Evolutionary conservation across 306 rosid genomes (phyloP).

Genomic region (Dalbergia oliveri): DNA sequence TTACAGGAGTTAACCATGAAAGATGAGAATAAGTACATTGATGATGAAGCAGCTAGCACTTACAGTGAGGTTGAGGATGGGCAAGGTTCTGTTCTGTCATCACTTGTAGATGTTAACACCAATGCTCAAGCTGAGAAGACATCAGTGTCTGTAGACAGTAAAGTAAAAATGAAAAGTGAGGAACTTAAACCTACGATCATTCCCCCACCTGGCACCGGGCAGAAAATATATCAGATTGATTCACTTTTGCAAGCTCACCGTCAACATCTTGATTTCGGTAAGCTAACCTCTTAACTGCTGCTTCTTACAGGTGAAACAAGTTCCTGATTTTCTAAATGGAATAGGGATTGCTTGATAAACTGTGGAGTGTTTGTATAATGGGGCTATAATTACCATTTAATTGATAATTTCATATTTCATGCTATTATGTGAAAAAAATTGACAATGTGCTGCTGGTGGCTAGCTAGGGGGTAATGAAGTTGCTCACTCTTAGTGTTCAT

Average conservation of each 20-base stretch:
- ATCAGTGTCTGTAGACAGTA: slow-evolving; percentile 48
- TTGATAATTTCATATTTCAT: slow-evolving; percentile 31
- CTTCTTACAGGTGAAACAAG: slow-evolving; percentile 28
- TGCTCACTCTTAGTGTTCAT: background rate
- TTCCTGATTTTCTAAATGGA: slow-evolving; percentile 35
- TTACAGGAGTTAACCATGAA: slow-evolving; percentile 60
- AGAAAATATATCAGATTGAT: slow-evolving; percentile 86
- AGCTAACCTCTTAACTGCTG: slow-evolving; percentile 42
- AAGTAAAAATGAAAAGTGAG: slow-evolving; percentile 40
- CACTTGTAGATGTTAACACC: slow-evolving; percentile 51
- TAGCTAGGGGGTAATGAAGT: slow-evolving; percentile 14
- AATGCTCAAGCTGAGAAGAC: slow-evolving; percentile 53
- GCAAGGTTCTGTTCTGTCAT: slow-evolving; percentile 50
- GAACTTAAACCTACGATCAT: slow-evolving; percentile 56
- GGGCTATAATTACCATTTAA: slow-evolving; percentile 1
- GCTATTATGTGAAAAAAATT: background rate
- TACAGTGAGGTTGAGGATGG: slow-evolving; percentile 50
- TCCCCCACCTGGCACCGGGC: slow-evolving; percentile 84
- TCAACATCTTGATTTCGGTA: slow-evolving; percentile 94
- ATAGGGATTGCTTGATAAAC: slow-evolving; percentile 27
- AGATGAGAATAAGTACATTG: slow-evolving; percentile 49
- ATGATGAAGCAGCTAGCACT: slow-evolving; percentile 50
- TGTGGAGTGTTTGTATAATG: slow-evolving; percentile 14
- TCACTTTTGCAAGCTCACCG: slow-evolving; percentile 61
- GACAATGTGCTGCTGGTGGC: slow-evolving; percentile 19